Evolutionary conservation across 2,329 filamentous ascomycete genomes (phyloP).

Genomic region (Hortaea werneckii): DNA sequence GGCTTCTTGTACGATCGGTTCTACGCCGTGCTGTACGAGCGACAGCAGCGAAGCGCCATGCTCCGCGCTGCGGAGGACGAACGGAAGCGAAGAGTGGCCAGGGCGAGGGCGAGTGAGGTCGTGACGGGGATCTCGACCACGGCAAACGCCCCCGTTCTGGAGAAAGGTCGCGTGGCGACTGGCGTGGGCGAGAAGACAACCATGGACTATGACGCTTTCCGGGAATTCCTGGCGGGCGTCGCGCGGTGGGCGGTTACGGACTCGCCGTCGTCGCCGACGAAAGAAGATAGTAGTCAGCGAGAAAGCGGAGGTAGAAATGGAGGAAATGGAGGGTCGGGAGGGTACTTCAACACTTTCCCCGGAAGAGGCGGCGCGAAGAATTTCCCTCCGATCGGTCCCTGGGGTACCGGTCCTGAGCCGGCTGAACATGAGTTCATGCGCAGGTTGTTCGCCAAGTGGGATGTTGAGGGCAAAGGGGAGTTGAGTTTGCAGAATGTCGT

Average conservation of each 20-base stretch:
- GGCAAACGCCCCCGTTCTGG: slow-evolving; percentile 40
- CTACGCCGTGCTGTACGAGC: slow-evolving; percentile 82
- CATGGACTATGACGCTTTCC: slow-evolving; percentile 96
- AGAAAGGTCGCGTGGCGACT: slow-evolving; percentile 77
- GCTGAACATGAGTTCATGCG: slow-evolving; percentile 92
- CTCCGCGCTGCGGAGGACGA: slow-evolving; percentile 57
- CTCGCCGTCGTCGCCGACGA: slow-evolving; percentile 53
- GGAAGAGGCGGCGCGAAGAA: slow-evolving; percentile 8
- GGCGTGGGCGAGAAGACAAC: slow-evolving; percentile 71
- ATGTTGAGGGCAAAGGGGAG: slow-evolving; percentile 57
- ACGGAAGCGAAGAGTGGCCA: slow-evolving; percentile 53
- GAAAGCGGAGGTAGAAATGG: slow-evolving; percentile 24
- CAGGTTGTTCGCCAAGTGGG: slow-evolving; percentile 80
- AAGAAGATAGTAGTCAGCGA: slow-evolving; percentile 36
- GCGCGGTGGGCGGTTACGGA: slow-evolving; percentile 91
- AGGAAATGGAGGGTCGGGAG: slow-evolving; percentile 28
- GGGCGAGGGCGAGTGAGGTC: slow-evolving; percentile 39
- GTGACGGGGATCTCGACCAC: slow-evolving; percentile 36
- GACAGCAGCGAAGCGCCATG: slow-evolving; percentile 70
- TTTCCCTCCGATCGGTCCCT: slow-evolving; percentile 34
- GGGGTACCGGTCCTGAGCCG: slow-evolving; percentile 56
- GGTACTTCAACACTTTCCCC: slow-evolving; percentile 38
- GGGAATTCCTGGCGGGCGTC: slow-evolving; percentile 79
- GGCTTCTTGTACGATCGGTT: slow-evolving; percentile 89
- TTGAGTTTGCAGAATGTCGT: slow-evolving; percentile 87